Conservation (phyloP, 192 early-diverging fungal genomes). For the Coemansia brasiliensis region DNA sequence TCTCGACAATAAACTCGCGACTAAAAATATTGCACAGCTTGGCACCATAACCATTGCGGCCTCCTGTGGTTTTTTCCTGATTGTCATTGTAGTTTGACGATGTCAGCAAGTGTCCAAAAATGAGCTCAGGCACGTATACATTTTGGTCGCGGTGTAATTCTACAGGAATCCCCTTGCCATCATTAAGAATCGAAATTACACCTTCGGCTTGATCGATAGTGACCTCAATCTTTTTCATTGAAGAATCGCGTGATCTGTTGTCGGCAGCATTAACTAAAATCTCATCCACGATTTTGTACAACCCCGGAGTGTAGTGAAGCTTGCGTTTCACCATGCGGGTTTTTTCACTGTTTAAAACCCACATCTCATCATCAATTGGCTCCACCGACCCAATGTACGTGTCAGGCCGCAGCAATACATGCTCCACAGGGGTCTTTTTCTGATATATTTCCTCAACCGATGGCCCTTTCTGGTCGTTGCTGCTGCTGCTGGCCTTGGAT, state of each 20-base stretch:
- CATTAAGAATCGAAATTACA: slow-evolving; percentile 87
- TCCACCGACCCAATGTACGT: slow-evolving; percentile 96
- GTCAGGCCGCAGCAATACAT: slow-evolving; percentile 91
- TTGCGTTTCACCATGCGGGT: slow-evolving; percentile 65
- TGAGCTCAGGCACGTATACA: slow-evolving; percentile 94
- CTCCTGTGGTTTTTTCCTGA: slow-evolving; percentile 93
- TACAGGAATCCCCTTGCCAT: slow-evolving; percentile 93
- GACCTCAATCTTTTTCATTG: slow-evolving; percentile 86
- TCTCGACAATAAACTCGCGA: slow-evolving; percentile 91
- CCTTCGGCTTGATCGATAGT: slow-evolving; percentile 80
- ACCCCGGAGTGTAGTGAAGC: slow-evolving; percentile 79
- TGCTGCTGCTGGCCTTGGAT: slow-evolving; percentile 2
- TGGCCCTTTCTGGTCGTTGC: slow-evolving; percentile 19
- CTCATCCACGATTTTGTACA: slow-evolving; percentile 99
- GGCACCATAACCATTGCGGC: slow-evolving; percentile 90
- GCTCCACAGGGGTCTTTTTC: slow-evolving; percentile 93
- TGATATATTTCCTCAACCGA: slow-evolving; percentile 89
- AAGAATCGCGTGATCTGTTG: slow-evolving; percentile 87
- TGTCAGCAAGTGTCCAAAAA: slow-evolving; percentile 95
- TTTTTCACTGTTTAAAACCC: slow-evolving; percentile 76
- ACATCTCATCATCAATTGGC: slow-evolving; percentile 73
- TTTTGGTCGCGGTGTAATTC: slow-evolving; percentile 87
- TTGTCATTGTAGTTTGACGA: slow-evolving; percentile 97
- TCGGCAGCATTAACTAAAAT: slow-evolving; percentile 97
- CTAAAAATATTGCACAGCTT: slow-evolving; percentile 98